These are phyloP conservation scores for Phytophthora multivora DNA, from an alignment of 352 stramenopile species.

Conservation along the genomic window DNA sequence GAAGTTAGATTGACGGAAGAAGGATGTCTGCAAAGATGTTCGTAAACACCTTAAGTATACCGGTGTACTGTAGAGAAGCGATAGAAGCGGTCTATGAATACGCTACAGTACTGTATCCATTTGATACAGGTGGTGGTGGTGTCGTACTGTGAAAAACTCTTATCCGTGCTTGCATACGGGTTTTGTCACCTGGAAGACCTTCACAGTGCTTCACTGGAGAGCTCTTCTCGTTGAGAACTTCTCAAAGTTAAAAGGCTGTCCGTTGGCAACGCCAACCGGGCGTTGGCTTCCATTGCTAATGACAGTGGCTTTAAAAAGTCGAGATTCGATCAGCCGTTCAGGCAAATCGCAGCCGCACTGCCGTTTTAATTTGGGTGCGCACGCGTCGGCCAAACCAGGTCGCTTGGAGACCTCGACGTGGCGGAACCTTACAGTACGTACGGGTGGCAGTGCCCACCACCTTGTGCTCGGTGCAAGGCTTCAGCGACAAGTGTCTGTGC, in stretches of 20 bases:
- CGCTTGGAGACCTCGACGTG: constrained; percentile 15
- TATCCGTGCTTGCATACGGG: no score
- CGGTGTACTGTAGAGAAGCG: no score
- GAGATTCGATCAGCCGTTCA: constrained; percentile 23
- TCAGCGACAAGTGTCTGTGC: background rate
- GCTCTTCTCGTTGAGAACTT: background rate
- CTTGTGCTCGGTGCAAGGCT: background rate
- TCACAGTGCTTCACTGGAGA: no score
- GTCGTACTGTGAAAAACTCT: no score
- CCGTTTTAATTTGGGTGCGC: constrained; percentile 3
- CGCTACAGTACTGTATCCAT: no score
- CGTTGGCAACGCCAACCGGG: constrained; percentile 10
- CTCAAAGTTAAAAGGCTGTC: background rate
- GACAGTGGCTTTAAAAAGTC: background rate
- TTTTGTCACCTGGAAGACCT: no score
- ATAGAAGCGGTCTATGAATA: no score
- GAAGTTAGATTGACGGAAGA: background rate
- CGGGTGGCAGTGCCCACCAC: background rate
- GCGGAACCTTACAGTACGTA: background rate
- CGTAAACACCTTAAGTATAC: no score
- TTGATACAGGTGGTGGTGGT: no score
- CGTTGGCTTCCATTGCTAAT: constrained; percentile 17
- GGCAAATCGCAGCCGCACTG: constrained; percentile 15
- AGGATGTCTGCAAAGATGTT: no score
- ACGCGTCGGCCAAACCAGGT: constrained; percentile 11